Base-by-base conservation (phyloP, 2,329 filamentous ascomycete genomes). In the Didymellaceae sp. region DNA sequence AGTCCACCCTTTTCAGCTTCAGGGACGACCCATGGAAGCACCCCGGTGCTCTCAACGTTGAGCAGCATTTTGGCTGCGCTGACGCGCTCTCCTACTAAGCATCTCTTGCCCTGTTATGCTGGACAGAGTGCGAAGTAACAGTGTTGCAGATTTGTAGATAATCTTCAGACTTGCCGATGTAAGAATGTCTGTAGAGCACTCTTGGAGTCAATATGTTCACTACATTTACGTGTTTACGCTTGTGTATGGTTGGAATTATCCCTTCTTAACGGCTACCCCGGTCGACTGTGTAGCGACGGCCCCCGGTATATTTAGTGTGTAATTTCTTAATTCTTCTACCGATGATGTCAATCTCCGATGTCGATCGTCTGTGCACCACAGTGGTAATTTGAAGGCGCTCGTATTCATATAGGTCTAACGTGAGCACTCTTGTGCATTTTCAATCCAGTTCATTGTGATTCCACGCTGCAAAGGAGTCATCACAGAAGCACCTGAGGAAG, bases 1-100 rank as follows among this genome's bases (percentile, higher is more conserved):
- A 86, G 76, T 83, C 85, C 33, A 86, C 90, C 73, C 86, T 96
- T 79, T 95, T 97, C 85, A 89, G 86, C 62, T 91, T 82, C 77
- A 79, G 83, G 65, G 79, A 95, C 67, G 92, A 97, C 73, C 58
- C 74, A 62, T 97, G 92, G 92, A 97, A 97, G 86, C 66, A 76
- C 31, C 75, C 82, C 22, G 88, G 87, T 61, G 72, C 76, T 25
- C 90, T 86, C 75, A 76, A 77, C 55, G 90, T 91, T 65, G 92
- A 97, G 86, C 85, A 86, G 77, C 80, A 81, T 81, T 97, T 90
- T 84, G 90, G 91, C 57, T 86, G 84, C 71, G 75, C 77, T 51
- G 67, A 76, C 50, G 75, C 68, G 83, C 84, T 71, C 43, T 42
- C 51, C 25, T 55, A 58, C 31, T 46, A 46, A 33, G 17, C 32